Evolutionary conservation across 2,329 filamentous ascomycete genomes (phyloP).

Genomic region (Apiospora koreana): DNA sequence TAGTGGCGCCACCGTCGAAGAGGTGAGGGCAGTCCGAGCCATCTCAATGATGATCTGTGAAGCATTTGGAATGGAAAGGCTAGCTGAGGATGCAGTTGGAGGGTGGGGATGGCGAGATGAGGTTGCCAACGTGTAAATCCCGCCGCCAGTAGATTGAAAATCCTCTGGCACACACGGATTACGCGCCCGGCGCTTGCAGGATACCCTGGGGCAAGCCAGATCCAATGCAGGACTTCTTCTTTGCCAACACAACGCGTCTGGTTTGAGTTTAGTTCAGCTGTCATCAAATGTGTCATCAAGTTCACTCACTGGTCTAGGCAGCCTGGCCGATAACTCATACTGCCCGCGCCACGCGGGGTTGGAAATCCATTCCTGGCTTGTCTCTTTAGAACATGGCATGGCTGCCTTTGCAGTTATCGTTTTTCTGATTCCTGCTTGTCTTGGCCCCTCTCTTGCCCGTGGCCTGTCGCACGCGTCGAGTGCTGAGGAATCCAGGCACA

Average conservation of each 20-base stretch:
- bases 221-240: neutral
- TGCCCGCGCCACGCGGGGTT: neutral
- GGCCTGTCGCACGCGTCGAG: neutral
- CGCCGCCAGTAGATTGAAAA: neutral
- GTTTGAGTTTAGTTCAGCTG: neutral
- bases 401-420: neutral
- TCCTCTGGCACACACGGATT: neutral
- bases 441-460: neutral
- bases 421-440: neutral
- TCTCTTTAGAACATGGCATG: neutral
- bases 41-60: conserved; percentile 47
- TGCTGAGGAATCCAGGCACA: neutral
- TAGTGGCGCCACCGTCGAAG: conserved; percentile 47
- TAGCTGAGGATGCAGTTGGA: conserved; percentile 33
- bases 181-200: neutral
- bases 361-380: neutral
- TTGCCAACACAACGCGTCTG: neutral
- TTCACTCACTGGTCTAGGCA: neutral
- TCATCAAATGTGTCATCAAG: neutral
- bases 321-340: neutral
- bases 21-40: conserved; percentile 50
- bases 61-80: conserved; percentile 46
- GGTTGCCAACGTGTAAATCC: conserved; percentile 40
- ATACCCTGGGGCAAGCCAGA: neutral
- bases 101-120: conserved; percentile 50